Evolutionary conservation across 208 protist species (phyloP), one percentile per base, ranked within the genome.

Genomic region (Herpetomonas tarakana): DNA sequence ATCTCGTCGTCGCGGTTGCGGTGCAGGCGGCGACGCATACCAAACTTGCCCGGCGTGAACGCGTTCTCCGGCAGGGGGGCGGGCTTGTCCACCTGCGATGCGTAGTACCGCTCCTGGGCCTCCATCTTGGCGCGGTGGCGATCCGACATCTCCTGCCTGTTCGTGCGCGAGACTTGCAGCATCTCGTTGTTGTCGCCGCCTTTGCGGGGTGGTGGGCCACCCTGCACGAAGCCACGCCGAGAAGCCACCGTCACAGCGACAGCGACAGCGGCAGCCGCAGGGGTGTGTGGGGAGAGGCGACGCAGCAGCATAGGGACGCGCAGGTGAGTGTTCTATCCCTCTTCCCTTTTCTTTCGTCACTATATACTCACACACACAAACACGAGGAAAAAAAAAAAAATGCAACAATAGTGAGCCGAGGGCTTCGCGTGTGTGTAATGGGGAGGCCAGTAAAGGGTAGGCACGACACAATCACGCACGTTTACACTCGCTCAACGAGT

Each of bases 21-120:
- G 19, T 64, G 76, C 19, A 84, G 62, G 1, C 88, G 84, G 3
- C 88, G 71, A 6, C 88, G 84, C 84, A 94, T 94, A 7, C 88
- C 88, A 62, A 88, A 94, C 58, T 90, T 52, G 0, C 83, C 85
- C 58, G 75, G 77, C 24, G 67, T 51, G 54, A 84, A 80, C 16
- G 68, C 68, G 61, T 94, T 94, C 58, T 94, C 76, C 3, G 76
- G 73, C 24, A 94, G 60, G 46, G 88, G 88, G 14, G 74, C 56
- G 16, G 88, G 88, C 38, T 80, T 82, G 56, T 80, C 63, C 2
- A 83, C 80, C 26, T 83, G 57, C 56, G 78, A 38, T 52, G 31
- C 66, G 3, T 71, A 62, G 52, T 86, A 93, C 59, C 78, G 78
- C 70, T 79, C 68, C 31, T 71, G 63, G 4, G 83, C 58, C 41